These are phyloP conservation scores for Biscogniauxia marginata DNA, from an alignment of 2,329 filamentous ascomycete genomes.

Conservation along the genomic window DNA sequence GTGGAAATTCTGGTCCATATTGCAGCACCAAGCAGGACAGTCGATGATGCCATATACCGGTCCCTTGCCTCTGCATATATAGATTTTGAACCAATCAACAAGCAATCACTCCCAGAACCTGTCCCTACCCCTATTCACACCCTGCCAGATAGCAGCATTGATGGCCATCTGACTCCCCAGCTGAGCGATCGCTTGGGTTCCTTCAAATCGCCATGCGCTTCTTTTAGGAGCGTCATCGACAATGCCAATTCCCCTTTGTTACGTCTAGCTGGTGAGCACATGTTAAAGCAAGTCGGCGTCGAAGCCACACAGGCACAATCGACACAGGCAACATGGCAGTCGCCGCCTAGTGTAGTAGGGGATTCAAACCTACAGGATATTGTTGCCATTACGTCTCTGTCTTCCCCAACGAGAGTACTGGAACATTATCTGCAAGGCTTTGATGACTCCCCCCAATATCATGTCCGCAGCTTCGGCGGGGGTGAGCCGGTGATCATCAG, in stretches of 20 bases:
- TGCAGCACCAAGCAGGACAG: conserved; percentile 46
- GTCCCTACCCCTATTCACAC: not conserved
- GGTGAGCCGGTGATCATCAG: conserved; percentile 14
- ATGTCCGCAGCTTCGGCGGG: conserved; percentile 5
- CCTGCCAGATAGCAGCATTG: not conserved
- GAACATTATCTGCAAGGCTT: conserved; percentile 46
- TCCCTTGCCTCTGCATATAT: conserved; percentile 51
- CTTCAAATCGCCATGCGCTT: conserved; percentile 36
- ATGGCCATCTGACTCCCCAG: conserved; percentile 1
- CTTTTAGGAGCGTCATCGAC: conserved; percentile 45
- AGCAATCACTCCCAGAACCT: not conserved
- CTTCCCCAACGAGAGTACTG: conserved; percentile 51
- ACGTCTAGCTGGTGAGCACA: conserved; percentile 1
- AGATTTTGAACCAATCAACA: conserved; percentile 40
- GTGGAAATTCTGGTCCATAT: conserved; percentile 58
- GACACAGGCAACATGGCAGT: conserved; percentile 34
- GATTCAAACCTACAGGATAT: conserved; percentile 52
- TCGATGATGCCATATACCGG: conserved; percentile 50
- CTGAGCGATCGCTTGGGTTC: conserved; percentile 10
- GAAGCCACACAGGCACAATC: conserved; percentile 1
- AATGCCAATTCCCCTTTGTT: conserved; percentile 39
- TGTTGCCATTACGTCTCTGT: conserved; percentile 32
- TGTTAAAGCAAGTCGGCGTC: conserved; percentile 3
- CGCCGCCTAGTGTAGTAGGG: conserved; percentile 49
- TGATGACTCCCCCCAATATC: conserved; percentile 25